Evolutionary conservation across 2,329 filamentous ascomycete genomes (phyloP), one percentile per base, ranked within the genome.

Genomic region (Stylonectria norvegica): DNA sequence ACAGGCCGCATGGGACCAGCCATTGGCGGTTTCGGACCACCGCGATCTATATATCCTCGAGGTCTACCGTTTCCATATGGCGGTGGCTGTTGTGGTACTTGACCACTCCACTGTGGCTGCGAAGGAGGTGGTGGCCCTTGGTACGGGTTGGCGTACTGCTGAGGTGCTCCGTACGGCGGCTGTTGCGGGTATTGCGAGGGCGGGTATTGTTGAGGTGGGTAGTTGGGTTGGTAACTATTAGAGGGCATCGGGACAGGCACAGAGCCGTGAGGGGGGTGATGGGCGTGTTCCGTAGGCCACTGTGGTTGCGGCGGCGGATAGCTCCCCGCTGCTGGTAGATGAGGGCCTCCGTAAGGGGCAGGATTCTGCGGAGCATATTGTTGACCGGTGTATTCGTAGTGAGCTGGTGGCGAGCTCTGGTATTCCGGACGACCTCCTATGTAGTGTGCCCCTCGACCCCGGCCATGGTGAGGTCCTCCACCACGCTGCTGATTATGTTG

Each of bases 171-270:
- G 46, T 75, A 75, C 11, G 67, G 60, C 25, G 69, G 63, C 37
- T 70, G 70, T 45, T 72, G 72, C 10, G 64, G 72, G 43, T 69
- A 68, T 38, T 70, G 66, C 17, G 66, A 41, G 31, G 62, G 56
- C 20, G 61, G 60, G 43, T 79, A 81, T 7, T 68, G 60, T 51
- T 80, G 79, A 28, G 73, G 72, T 27, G 76, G 70, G 55, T 79
- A 81, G 59, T 76, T 78, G 22, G 75, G 75, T 49, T 79, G 77
- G 52, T 80, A 80, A 52, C 75, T 76, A 45, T 72, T 66, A 20
- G 73, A 62, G 35, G 75, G 69, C 22, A 80, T 62, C 19, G 74
- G 72, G 38, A 68, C 57, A 28, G 69, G 67, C 30, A 66, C 62
- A 52, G 76, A 75, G 22, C 68, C 59, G 17, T 71, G 65, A n/a